Base-by-base conservation (phyloP, 163 green algal genomes). In the Prototheca wickerhamii region DNA sequence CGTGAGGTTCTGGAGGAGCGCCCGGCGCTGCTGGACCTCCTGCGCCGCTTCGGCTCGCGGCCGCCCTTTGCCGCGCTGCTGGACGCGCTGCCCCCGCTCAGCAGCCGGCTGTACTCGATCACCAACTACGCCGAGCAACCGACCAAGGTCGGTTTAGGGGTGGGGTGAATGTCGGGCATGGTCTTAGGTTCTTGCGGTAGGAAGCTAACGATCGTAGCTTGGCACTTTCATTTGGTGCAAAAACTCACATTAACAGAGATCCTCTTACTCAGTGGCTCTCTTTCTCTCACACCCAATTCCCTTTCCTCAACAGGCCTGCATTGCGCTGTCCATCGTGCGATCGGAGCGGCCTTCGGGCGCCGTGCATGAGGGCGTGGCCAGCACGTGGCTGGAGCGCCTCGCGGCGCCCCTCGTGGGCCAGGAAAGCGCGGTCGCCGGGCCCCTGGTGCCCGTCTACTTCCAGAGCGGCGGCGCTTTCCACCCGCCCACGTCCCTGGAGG, bases 101-200 rank as follows among this genome's bases (percentile, higher is more conserved):
- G 72, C 10, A 76, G 91, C 0, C 72, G 91, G 44, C 77, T 96
- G 66, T 98, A 97, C 77, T 96, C 89, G 4, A 66, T 96, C 50
- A 80, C 80, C 42, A 80, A 50, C 59, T 82, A 72, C 5, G 75
- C 61, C 10, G 55, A 35, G 23, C 42, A 43, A 33, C 65, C 65
- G 17, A 57, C 29, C 35, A 65, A 70, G 62, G 68, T n/a, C n/a
- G n/a, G n/a, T n/a, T n/a, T n/a, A n/a, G n/a, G n/a, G n/a, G n/a
- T n/a, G n/a, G n/a, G n/a, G n/a, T n/a, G n/a, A n/a, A n/a, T n/a
- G n/a, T n/a, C n/a, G n/a, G n/a, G n/a, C n/a, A n/a, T n/a, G n/a
- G n/a, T n/a, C n/a, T n/a, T n/a, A n/a, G n/a, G n/a, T n/a, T n/a
- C n/a, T n/a, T n/a, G n/a, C n/a, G n/a, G n/a, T n/a, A n/a, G n/a